These are phyloP conservation scores for Chytridium lagenaria DNA, from an alignment of 371 early-diverging fungal genomes.

Conservation along the genomic window DNA sequence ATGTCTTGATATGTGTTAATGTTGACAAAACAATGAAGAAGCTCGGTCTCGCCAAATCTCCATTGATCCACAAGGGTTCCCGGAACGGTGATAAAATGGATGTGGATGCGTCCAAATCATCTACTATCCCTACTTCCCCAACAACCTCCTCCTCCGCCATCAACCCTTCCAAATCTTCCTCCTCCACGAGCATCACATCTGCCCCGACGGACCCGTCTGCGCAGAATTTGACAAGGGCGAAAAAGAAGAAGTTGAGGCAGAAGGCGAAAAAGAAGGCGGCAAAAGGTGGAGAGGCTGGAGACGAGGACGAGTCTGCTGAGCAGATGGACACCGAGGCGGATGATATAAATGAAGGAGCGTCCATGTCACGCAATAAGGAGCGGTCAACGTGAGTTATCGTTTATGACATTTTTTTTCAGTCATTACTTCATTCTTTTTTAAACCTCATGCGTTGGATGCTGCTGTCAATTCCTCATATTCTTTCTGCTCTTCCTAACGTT, in stretches of 20 bases:
- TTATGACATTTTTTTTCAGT: background rate
- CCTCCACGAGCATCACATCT: background rate
- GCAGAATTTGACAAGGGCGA: constrained; percentile 17
- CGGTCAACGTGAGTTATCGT: constrained; percentile 5
- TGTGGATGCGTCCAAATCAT: constrained; percentile 14
- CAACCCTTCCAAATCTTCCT: background rate
- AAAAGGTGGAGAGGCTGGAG: background rate
- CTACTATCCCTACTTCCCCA: background rate
- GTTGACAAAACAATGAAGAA: constrained; percentile 70
- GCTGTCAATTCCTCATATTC: background rate
- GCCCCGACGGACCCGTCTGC: constrained; percentile 22
- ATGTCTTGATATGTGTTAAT: constrained; percentile 88
- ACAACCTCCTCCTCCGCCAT: background rate
- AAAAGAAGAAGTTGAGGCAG: constrained; percentile 49
- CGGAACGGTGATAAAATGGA: constrained; percentile 27
- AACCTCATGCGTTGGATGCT: background rate
- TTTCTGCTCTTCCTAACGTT: background rate
- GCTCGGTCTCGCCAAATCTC: constrained; percentile 41
- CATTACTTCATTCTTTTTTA: background rate
- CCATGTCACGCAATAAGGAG: background rate
- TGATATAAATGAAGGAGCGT: background rate
- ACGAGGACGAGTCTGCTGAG: background rate
- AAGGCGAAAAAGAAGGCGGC: constrained; percentile 35
- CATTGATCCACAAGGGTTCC: constrained; percentile 17
- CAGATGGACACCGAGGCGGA: constrained; percentile 23